Percentiles rank a stretch among this genome's conserved stretches.
phyloP scores from a whole-genome alignment of 2,329 filamentous ascomycete genomes.

The Fusarium pilosicola region DNA sequence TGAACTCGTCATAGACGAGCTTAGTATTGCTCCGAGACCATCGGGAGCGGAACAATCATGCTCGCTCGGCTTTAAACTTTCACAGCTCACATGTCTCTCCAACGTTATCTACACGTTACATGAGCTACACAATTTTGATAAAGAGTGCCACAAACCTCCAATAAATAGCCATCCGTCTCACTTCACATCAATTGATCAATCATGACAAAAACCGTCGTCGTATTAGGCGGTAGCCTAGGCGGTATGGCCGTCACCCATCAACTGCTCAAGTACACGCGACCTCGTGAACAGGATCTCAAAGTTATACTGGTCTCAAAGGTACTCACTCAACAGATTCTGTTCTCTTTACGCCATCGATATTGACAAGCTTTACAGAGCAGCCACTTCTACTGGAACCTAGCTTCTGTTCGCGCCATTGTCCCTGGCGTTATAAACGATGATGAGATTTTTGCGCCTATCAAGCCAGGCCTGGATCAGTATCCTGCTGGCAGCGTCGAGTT shows the following conservation, averaged over 20 bases:
- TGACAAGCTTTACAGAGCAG: constrained; percentile 54
- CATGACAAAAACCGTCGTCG: constrained; percentile 63
- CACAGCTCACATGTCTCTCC: constrained; percentile 2
- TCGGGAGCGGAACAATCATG: constrained; percentile 9
- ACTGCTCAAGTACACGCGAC: constrained; percentile 62
- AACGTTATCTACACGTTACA: not conserved
- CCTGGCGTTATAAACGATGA: constrained; percentile 61
- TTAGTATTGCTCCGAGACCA: constrained; percentile 19
- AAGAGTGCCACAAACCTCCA: not conserved
- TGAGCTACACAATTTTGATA: not conserved
- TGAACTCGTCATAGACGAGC: constrained; percentile 33
- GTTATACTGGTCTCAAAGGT: constrained; percentile 67
- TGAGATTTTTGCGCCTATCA: constrained; percentile 61
- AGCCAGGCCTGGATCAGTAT: constrained; percentile 61
- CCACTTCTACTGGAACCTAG: constrained; percentile 69
- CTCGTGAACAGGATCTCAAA: constrained; percentile 58
- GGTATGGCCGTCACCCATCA: constrained; percentile 64
- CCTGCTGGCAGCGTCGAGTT: constrained; percentile 61
- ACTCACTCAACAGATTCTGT: not conserved
- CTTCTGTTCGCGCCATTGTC: constrained; percentile 65
- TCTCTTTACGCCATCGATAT: not conserved
- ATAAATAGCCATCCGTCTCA: not conserved
- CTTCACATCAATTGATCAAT: not conserved
- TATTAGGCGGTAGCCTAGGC: constrained; percentile 64
- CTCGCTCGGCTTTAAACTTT: constrained; percentile 7